Base-by-base conservation (phyloP, 2,329 filamentous ascomycete species). In the Fusarium sp. region DNA sequence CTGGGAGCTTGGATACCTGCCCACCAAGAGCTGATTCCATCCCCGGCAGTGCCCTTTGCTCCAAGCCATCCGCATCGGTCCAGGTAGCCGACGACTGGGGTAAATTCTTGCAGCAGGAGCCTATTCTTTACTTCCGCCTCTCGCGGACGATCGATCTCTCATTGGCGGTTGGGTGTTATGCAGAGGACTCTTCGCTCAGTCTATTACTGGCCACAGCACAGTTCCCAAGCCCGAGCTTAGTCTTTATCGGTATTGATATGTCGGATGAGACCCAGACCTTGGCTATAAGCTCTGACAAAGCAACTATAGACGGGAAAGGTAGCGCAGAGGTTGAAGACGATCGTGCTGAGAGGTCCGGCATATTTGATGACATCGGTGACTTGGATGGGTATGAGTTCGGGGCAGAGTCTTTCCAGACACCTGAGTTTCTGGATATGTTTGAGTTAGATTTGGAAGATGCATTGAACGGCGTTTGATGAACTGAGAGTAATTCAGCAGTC, bases 251-350 rank as follows among this genome's bases (percentile, higher is more conserved):
- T 10, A 4, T 23, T 8, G 8, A 35, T 15, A 9, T 15, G 10
- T 5, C n/a, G 25, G 4, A 7, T 10, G n/a, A 51, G 4, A 14
- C 4, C 16, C 3, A 7, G 16, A 10, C 5, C 2, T 15, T 5
- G 5, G 4, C 44, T 29, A 11, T 15, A 3, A 3, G 7, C 7
- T 12, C 10, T 3, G 33, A 38, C 2, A 9, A 21, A 4, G 2
- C 1, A 35, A 8, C 1, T 16, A 3, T 2, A 3, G n/a, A 49
- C 0, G 29, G 19, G 4, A 10, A 19, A 15, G 16, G 4, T 1
- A 5, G 19, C 3, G 2, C 6, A 14, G 16, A 19, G 46, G 3
- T 15, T 14, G 8, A 23, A 10, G 16, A 51, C 3, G 11, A 14
- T 3, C 14, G 11, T 35, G 11, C 18, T 14, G 29, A 19, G 10